phyloP scores from a whole-genome alignment of 257 asterid genomes.

The Coffea eugenioides region DNA sequence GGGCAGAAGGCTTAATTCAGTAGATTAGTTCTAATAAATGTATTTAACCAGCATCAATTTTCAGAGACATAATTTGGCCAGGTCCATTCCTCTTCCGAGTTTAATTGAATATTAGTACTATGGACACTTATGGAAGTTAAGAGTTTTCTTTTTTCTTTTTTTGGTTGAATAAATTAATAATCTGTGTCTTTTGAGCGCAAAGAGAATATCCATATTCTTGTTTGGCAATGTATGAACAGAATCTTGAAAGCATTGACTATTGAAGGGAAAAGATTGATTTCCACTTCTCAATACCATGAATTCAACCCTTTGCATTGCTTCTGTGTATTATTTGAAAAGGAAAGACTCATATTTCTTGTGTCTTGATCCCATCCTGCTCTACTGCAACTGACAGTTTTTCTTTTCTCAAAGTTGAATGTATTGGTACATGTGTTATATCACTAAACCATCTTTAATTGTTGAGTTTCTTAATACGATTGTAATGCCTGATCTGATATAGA shows the following conservation, averaged over 20 bases:
- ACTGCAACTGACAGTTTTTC: neutral
- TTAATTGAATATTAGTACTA: neutral
- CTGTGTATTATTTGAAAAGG: neutral
- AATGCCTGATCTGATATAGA: constrained; percentile 85
- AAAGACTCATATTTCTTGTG: neutral
- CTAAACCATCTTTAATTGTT: constrained; percentile 75
- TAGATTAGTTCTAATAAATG: neutral
- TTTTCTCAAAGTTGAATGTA: neutral
- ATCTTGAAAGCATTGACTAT: neutral
- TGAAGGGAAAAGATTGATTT: neutral
- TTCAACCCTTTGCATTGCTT: neutral
- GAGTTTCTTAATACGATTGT: constrained; percentile 69
- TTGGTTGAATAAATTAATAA: neutral
- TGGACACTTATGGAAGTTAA: neutral
- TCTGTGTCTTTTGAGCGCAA: neutral
- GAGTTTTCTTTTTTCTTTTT: neutral
- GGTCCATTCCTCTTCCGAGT: neutral
- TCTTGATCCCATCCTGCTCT: neutral
- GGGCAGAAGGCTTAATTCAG: neutral
- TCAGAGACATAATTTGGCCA: neutral
- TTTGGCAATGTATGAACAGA: neutral
- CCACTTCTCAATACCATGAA: neutral
- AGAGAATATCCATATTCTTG: neutral
- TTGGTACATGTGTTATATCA: constrained; percentile 41
- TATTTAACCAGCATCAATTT: neutral